A percentile compares a stretch with the other conserved stretches of the same genome.
Conservation (phyloP, 2,329 filamentous ascomycete genomes). For the Sordariomycetes sp. region DNA sequence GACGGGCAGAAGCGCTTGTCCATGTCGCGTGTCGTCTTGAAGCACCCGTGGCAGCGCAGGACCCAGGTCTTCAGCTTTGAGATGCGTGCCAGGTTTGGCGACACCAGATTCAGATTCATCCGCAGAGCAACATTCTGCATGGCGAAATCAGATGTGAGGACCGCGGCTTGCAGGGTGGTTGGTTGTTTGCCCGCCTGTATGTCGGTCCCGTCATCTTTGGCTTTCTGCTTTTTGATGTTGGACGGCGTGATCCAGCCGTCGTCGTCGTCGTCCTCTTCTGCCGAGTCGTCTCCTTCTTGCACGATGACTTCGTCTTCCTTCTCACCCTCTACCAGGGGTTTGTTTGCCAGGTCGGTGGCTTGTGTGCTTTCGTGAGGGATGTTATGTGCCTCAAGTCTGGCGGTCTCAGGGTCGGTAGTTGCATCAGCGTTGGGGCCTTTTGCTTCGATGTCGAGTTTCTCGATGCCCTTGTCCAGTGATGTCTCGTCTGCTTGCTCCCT, state of each 20-base stretch:
- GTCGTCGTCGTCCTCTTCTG: slow-evolving; percentile 40
- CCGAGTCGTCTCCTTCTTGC: slow-evolving; percentile 25
- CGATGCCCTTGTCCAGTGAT: slow-evolving; percentile 2
- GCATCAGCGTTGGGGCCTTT: neutral
- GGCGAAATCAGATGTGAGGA: slow-evolving; percentile 90
- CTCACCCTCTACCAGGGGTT: slow-evolving; percentile 5
- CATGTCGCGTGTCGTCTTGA: slow-evolving; percentile 76
- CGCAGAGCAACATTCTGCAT: slow-evolving; percentile 96
- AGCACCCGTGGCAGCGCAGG: slow-evolving; percentile 89
- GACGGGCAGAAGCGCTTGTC: slow-evolving; percentile 83
- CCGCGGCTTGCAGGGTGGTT: slow-evolving; percentile 68
- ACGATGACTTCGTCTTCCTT: slow-evolving; percentile 9
- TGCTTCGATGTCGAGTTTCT: slow-evolving; percentile 8
- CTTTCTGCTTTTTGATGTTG: slow-evolving; percentile 80
- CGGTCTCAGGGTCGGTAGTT: slow-evolving; percentile 4
- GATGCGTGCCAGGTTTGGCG: slow-evolving; percentile 70
- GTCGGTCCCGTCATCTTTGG: slow-evolving; percentile 43
- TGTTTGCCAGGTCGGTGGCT: slow-evolving; percentile 6
- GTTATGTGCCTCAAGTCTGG: slow-evolving; percentile 3
- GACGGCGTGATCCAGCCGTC: slow-evolving; percentile 92
- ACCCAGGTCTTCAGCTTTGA: slow-evolving; percentile 81
- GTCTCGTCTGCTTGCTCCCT: slow-evolving; percentile 1
- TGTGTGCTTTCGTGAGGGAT: slow-evolving; percentile 2
- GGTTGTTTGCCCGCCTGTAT: slow-evolving; percentile 36
- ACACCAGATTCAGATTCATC: slow-evolving; percentile 87